phyloP scores from a whole-genome alignment of 768 basidiomycete genomes.

The Lactarius trivialis region DNA sequence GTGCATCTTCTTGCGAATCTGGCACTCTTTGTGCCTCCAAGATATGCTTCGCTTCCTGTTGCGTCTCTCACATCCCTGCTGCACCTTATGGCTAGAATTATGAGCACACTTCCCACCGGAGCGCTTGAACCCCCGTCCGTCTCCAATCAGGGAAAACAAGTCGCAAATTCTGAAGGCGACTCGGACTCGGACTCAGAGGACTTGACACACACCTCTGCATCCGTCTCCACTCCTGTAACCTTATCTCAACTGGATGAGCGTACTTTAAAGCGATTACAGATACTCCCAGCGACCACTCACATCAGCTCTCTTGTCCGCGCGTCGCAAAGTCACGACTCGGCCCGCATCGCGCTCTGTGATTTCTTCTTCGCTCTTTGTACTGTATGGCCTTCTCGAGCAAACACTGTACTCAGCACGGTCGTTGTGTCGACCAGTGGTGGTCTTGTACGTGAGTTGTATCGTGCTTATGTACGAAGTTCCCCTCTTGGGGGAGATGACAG shows the following conservation, averaged over 20 bases:
- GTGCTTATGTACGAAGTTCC: constrained; percentile 54
- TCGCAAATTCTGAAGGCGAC: constrained; percentile 24
- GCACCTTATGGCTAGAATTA: constrained; percentile 41
- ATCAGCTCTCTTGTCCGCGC: constrained; percentile 46
- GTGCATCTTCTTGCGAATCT: constrained; percentile 71
- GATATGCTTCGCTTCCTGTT: constrained; percentile 46
- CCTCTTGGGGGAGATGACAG: constrained; percentile 55
- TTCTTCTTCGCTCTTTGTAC: constrained; percentile 53
- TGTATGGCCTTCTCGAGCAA: constrained; percentile 54
- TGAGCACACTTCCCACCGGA: constrained; percentile 48
- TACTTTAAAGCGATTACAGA: constrained; percentile 58
- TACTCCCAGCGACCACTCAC: constrained; percentile 47
- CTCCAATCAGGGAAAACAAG: constrained; percentile 2
- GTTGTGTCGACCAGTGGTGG: constrained; percentile 49
- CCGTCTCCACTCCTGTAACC: constrained; percentile 28
- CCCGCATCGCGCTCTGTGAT: constrained; percentile 43
- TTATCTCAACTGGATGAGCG: constrained; percentile 47
- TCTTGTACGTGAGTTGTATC: constrained; percentile 69
- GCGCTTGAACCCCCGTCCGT: constrained; percentile 40
- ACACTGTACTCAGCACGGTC: constrained; percentile 50
- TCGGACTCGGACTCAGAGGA: constrained; percentile 26
- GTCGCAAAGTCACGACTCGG: constrained; percentile 35
- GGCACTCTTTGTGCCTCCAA: constrained; percentile 53
- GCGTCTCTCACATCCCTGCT: constrained; percentile 48
- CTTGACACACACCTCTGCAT: constrained; percentile 31